phyloP scores from a whole-genome alignment of 1,139 yeast species.

The Yarrowia galli region DNA sequence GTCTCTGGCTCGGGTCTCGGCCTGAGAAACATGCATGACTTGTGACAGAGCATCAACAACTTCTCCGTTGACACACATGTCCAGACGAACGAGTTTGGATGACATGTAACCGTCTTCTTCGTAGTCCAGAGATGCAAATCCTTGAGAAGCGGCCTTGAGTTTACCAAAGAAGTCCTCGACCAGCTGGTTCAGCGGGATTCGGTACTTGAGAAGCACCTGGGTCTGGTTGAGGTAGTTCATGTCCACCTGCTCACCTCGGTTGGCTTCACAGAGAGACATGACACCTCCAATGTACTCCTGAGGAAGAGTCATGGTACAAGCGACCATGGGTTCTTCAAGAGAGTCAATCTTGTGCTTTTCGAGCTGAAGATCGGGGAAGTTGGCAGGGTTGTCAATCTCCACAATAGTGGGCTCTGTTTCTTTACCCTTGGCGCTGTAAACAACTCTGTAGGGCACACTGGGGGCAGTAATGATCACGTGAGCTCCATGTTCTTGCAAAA shows the following conservation, averaged over 20 bases:
- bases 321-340: constrained; percentile 87
- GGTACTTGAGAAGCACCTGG: constrained; percentile 80
- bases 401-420: constrained; percentile 64
- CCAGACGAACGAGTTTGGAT: constrained; percentile 85
- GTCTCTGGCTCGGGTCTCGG: constrained; percentile 73
- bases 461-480: constrained; percentile 93
- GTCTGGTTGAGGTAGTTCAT: constrained; percentile 79
- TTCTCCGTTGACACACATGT: constrained; percentile 84
- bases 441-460: constrained; percentile 87
- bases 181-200: constrained; percentile 83
- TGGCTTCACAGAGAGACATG: constrained; percentile 81
- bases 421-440: constrained; percentile 50
- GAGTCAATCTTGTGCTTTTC: constrained; percentile 58
- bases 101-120: constrained; percentile 88
- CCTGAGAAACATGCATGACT: constrained; percentile 83
- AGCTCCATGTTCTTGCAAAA: constrained; percentile 94
- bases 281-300: constrained; percentile 87
- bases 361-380: constrained; percentile 71
- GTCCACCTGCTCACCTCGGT: constrained; percentile 83
- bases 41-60: constrained; percentile 94
- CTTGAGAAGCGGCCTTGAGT: constrained; percentile 85
- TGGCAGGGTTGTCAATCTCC: constrained; percentile 86
- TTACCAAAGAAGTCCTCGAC: constrained; percentile 96
- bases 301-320: constrained; percentile 90
- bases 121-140: constrained; percentile 93